phyloP scores from a whole-genome alignment of 2,329 filamentous ascomycete genomes.

The Zymoseptoria tritici region DNA sequence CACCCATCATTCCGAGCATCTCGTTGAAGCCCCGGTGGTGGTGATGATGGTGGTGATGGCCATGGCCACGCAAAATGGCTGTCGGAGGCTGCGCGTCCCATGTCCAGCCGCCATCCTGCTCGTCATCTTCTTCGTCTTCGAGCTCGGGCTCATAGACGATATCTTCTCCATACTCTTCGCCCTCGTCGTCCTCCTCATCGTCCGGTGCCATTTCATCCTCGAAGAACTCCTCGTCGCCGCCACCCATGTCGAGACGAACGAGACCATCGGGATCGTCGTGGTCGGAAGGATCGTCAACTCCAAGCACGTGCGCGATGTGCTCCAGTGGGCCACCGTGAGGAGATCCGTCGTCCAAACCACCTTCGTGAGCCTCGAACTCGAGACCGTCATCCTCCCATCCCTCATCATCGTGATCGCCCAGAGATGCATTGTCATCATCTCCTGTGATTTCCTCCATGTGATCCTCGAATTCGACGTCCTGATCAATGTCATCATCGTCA shows the following conservation, averaged over 20 bases:
- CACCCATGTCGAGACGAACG: conserved; percentile 34
- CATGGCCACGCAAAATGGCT: conserved; percentile 14
- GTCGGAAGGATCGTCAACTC: conserved; percentile 29
- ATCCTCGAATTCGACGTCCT: conserved; percentile 50
- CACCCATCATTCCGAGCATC: conserved; percentile 21
- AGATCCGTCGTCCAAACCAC: conserved; percentile 41
- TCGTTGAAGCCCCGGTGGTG: conserved; percentile 18
- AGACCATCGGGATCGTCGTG: conserved; percentile 29
- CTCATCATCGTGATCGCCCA: conserved; percentile 40
- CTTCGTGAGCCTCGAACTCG: conserved; percentile 32
- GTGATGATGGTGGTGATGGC: conserved; percentile 23
- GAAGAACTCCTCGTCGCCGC: conserved; percentile 43
- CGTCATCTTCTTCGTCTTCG: conserved; percentile 33
- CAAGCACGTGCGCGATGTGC: conserved; percentile 35
- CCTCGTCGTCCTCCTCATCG: conserved; percentile 42
- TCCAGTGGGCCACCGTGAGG: conserved; percentile 28
- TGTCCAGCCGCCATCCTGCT: conserved; percentile 20
- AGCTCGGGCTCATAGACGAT: conserved; percentile 50
- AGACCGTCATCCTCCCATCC: conserved; percentile 38
- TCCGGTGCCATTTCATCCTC: conserved; percentile 54
- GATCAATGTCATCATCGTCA: conserved; percentile 50
- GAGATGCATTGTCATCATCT: conserved; percentile 42
- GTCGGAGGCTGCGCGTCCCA: conserved; percentile 19
- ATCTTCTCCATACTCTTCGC: conserved; percentile 64
- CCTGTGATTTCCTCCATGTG: conserved; percentile 40